Conservation (phyloP, 106 monocot species). For the Acanthochlamys bracteata region DNA sequence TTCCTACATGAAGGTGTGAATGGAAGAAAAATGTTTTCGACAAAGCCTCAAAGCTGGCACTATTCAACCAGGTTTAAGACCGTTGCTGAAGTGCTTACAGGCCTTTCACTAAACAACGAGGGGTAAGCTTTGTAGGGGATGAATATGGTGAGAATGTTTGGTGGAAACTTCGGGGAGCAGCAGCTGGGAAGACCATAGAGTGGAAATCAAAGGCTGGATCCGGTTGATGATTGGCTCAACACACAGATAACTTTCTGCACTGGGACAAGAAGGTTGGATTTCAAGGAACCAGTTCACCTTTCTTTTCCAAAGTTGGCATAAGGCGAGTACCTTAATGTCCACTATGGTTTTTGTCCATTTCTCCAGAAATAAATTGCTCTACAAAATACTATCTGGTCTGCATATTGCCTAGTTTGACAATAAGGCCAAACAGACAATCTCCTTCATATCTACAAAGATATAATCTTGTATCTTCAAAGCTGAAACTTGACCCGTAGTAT, state of each 20-base stretch:
- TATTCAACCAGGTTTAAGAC: slow-evolving; percentile 71
- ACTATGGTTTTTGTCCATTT: too few relatives aligned
- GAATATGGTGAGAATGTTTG: slow-evolving; percentile 72
- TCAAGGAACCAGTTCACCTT: slow-evolving; percentile 40
- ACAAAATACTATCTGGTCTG: too few relatives aligned
- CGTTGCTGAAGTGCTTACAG: slow-evolving; percentile 55
- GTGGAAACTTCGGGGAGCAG: slow-evolving; percentile 48
- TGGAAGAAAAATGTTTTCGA: slow-evolving; percentile 63
- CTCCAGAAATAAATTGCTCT: not conserved
- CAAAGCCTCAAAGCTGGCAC: slow-evolving; percentile 53
- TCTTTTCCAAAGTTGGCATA: slow-evolving; percentile 15
- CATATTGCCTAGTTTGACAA: too few relatives aligned
- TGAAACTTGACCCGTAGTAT: too few relatives aligned
- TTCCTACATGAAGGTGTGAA: slow-evolving; percentile 56
- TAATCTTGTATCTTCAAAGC: too few relatives aligned
- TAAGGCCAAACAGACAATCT: too few relatives aligned
- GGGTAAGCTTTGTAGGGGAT: slow-evolving; percentile 73
- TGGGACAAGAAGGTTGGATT: slow-evolving; percentile 62
- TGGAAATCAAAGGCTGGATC: slow-evolving; percentile 61
- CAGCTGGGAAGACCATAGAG: slow-evolving; percentile 43
- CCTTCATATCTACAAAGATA: too few relatives aligned
- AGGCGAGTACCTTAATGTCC: not conserved
- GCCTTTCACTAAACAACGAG: slow-evolving; percentile 77
- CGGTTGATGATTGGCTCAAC: slow-evolving; percentile 83
- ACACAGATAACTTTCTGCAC: slow-evolving; percentile 44